A percentile compares a stretch with the other conserved stretches of the same genome.
phyloP scores from a whole-genome alignment of 2,329 filamentous ascomycete genomes.

The Achaetomium macrosporum region DNA sequence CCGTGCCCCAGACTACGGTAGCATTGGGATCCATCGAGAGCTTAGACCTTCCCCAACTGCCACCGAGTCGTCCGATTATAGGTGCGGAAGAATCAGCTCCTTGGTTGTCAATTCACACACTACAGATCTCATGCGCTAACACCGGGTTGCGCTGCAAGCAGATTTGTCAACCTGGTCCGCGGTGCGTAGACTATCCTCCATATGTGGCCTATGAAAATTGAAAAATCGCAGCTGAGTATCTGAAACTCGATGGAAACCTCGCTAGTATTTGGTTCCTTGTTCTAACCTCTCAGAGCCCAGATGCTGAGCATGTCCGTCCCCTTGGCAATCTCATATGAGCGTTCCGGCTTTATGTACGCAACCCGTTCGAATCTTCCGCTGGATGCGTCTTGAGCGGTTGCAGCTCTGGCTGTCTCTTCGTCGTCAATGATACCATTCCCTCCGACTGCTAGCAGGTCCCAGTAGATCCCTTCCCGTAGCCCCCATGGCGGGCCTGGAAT shows the following conservation, averaged over 20 bases:
- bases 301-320: constrained; percentile 15
- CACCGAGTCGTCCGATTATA: constrained; percentile 6
- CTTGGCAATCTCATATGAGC: constrained; percentile 7
- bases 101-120: constrained; percentile 3
- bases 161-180: no score
- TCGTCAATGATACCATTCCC: constrained; percentile 23
- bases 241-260: no score
- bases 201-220: no score
- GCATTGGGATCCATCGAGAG: background rate
- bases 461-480: constrained; percentile 31
- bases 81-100: constrained; percentile 5
- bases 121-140: background rate
- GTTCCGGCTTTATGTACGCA: constrained; percentile 5
- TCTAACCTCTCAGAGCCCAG: constrained; percentile 9
- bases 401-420: background rate
- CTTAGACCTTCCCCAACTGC: background rate
- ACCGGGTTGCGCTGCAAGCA: no score
- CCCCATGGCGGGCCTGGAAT: constrained; percentile 36
- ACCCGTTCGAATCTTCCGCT: background rate
- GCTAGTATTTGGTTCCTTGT: no score
- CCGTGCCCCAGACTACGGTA: constrained; percentile 2
- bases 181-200: no score
- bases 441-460: constrained; percentile 29
- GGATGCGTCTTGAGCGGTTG: background rate
- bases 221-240: no score